Conservation (phyloP, 2,329 filamentous ascomycete species). For the Aaosphaeria pasadenensis region DNA sequence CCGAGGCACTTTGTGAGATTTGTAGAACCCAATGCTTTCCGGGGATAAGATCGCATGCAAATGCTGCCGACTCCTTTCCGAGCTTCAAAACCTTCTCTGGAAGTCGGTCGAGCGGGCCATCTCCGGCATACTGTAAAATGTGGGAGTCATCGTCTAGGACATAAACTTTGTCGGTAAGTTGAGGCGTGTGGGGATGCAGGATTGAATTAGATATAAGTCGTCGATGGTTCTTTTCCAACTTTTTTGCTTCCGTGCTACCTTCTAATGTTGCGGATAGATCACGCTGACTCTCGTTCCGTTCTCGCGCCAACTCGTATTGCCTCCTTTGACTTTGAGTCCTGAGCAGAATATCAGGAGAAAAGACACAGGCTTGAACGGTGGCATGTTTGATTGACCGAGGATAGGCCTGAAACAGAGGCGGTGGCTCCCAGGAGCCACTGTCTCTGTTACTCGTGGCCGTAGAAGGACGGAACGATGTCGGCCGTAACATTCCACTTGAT, state of each 20-base stretch:
- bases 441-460: conserved; percentile 2
- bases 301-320: conserved; percentile 43
- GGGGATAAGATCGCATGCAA: conserved; percentile 75
- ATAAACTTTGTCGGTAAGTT: conserved; percentile 71
- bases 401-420: conserved; percentile 83
- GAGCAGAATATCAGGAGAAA: conserved; percentile 67
- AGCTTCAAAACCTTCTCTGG: conserved; percentile 74
- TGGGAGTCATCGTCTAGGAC: conserved; percentile 69
- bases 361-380: conserved; percentile 63
- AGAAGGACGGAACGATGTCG: background rate
- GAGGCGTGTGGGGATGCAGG: conserved; percentile 51
- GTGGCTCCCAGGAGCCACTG: conserved; percentile 47
- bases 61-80: conserved; percentile 72
- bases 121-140: conserved; percentile 69
- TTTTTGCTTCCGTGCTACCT: conserved; percentile 23
- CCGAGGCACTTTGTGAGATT: conserved; percentile 64
- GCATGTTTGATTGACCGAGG: conserved; percentile 78
- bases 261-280: conserved; percentile 31
- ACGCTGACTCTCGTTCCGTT: conserved; percentile 34
- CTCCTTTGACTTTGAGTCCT: conserved; percentile 55
- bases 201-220: conserved; percentile 36
- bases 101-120: conserved; percentile 66
- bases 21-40: conserved; percentile 79
- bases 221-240: conserved; percentile 43
- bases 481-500: conserved; percentile 29